A percentile compares a stretch with the other conserved stretches of the same genome.
phyloP scores from a whole-genome alignment of 208 protist genomes.

The Porcisia deanei region DNA sequence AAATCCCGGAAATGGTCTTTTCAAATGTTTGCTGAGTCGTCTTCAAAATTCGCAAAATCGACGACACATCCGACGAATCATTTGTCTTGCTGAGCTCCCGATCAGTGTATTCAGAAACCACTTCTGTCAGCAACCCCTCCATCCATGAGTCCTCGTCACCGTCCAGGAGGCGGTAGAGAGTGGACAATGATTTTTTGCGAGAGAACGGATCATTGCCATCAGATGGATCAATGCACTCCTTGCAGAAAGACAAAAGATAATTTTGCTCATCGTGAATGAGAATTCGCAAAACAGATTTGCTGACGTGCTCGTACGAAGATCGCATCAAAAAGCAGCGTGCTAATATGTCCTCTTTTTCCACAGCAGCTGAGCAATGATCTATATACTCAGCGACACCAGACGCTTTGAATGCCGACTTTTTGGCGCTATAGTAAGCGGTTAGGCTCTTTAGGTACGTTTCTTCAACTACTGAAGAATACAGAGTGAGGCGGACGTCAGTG shows the following conservation, averaged over 20 bases:
- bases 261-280: constrained; percentile 50
- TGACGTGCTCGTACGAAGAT: constrained; percentile 52
- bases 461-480: constrained; percentile 65
- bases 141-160: constrained; percentile 37
- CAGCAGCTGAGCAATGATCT: constrained; percentile 26
- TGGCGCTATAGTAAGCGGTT: constrained; percentile 33
- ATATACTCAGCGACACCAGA: constrained; percentile 50
- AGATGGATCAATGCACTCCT: constrained; percentile 36
- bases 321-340: constrained; percentile 55
- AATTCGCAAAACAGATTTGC: constrained; percentile 40
- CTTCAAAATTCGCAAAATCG: constrained; percentile 23
- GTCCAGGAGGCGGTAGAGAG: constrained; percentile 37
- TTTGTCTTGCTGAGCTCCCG: constrained; percentile 17
- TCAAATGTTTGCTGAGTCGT: constrained; percentile 24
- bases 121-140: constrained; percentile 31
- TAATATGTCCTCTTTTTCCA: constrained; percentile 51
- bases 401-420: constrained; percentile 41
- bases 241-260: constrained; percentile 38
- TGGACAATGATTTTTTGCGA: constrained; percentile 17
- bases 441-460: constrained; percentile 58
- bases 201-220: constrained; percentile 22
- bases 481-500: constrained; percentile 47
- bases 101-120: constrained; percentile 25
- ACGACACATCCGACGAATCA: constrained; percentile 8
- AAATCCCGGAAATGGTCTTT: constrained; percentile 22